Percentiles rank a stretch among this genome's conserved stretches.
phyloP scores from a whole-genome alignment of 2,329 filamentous ascomycete genomes.

The Aspergillus sp. region DNA sequence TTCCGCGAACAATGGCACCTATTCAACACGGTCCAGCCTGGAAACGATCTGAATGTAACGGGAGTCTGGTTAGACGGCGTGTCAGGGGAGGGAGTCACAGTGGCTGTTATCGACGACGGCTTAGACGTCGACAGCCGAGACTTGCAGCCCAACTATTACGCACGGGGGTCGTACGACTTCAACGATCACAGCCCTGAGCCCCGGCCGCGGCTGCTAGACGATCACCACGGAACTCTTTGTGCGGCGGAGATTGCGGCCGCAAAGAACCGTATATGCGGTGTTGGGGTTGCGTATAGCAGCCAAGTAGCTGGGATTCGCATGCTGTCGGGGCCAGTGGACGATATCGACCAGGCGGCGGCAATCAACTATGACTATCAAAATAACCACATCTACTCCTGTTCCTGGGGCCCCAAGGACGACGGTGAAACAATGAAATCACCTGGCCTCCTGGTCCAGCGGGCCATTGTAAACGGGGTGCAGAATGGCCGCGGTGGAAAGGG shows the following conservation, averaged over 20 bases:
- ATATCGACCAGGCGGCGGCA: conserved; percentile 86
- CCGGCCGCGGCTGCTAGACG: conserved; percentile 77
- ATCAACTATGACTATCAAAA: conserved; percentile 90
- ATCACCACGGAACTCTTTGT: conserved; percentile 89
- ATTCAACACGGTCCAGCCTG: conserved; percentile 74
- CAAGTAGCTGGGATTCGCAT: conserved; percentile 91
- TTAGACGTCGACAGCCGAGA: conserved; percentile 95
- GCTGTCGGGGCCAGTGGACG: conserved; percentile 82
- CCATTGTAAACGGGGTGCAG: conserved; percentile 90
- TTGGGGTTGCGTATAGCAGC: conserved; percentile 93
- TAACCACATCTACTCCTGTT: conserved; percentile 98
- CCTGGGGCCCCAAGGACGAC: conserved; percentile 95
- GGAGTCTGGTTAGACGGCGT: conserved; percentile 87
- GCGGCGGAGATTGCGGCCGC: conserved; percentile 91
- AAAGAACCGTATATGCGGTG: conserved; percentile 88
- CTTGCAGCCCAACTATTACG: conserved; percentile 89
- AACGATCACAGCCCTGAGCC: conserved; percentile 82
- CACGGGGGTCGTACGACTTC: conserved; percentile 90
- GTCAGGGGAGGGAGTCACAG: conserved; percentile 83
- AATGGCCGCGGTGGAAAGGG: conserved; percentile 80
- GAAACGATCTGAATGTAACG: conserved; percentile 96
- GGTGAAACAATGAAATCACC: conserved; percentile 92
- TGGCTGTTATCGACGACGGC: conserved; percentile 94
- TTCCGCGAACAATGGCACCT: conserved; percentile 96
- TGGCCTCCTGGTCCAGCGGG: conserved; percentile 79